Evolutionary conservation across 164 flowering plant genomes (phyloP).

Genomic region (Vitis amurensis): DNA sequence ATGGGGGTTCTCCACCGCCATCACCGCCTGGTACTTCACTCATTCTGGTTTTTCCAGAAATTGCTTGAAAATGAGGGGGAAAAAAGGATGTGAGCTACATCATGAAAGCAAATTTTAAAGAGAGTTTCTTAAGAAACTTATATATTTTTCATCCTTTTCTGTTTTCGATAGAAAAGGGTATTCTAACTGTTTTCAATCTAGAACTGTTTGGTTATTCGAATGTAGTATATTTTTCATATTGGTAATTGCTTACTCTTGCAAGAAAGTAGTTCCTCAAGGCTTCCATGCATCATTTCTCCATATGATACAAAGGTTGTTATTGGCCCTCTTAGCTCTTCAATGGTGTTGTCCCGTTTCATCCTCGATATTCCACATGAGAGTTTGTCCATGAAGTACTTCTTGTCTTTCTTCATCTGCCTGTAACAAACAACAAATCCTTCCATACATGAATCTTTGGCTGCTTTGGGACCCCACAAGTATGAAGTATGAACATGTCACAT

Average conservation of each 20-base stretch:
- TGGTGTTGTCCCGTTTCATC: constrained; percentile 45
- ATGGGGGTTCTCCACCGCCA: constrained; percentile 4
- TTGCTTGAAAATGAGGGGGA: not conserved
- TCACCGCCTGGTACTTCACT: constrained; percentile 6
- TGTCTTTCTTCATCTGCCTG: constrained; percentile 69
- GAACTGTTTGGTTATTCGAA: not conserved
- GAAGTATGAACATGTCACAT: not conserved
- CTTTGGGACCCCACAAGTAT: not conserved
- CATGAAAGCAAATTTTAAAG: too few species aligned
- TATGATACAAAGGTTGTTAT: constrained; percentile 30
- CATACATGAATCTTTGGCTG: not conserved
- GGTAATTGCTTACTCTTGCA: constrained; percentile 29
- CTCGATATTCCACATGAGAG: constrained; percentile 56
- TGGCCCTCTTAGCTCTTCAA: constrained; percentile 46
- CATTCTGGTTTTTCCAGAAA: not conserved
- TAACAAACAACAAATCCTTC: not conserved
- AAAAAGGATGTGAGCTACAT: too few species aligned
- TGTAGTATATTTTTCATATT: not conserved
- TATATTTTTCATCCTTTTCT: not conserved
- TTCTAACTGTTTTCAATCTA: not conserved
- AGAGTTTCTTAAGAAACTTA: constrained; percentile 6
- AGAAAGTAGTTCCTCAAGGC: constrained; percentile 22
- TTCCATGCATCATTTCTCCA: constrained; percentile 59
- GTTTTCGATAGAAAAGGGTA: too few species aligned
- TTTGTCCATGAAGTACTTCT: constrained; percentile 48